phyloP scores from a whole-genome alignment of 163 green algal species.

The Chlamydomonas reinhardtii region DNA sequence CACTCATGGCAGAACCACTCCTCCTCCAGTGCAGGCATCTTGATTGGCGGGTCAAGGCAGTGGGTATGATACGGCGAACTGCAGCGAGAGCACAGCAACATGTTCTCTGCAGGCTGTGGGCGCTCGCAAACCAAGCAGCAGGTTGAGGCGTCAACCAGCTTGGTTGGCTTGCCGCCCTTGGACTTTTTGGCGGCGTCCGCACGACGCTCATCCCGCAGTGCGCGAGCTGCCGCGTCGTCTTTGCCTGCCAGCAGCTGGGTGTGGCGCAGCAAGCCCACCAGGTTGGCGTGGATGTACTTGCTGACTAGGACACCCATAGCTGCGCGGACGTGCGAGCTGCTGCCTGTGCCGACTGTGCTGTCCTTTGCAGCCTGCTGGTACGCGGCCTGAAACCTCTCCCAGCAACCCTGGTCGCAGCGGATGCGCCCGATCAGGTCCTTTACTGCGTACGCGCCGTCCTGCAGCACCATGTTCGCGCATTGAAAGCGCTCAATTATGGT shows the following conservation, averaged over 20 bases:
- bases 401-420: neutral
- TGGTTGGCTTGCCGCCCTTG: neutral
- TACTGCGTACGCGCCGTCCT: neutral
- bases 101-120: neutral
- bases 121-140: neutral
- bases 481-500: neutral
- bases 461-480: neutral
- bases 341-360: neutral
- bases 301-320: neutral
- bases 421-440: neutral
- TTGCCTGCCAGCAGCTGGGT: neutral
- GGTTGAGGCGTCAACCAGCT: neutral
- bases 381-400: neutral
- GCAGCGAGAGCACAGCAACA: slow-evolving; percentile 79
- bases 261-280: neutral
- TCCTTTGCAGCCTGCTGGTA: neutral
- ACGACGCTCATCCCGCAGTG: neutral
- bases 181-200: neutral
- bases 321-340: neutral
- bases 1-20: slow-evolving; percentile 69
- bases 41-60: slow-evolving; percentile 76
- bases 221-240: neutral
- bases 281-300: neutral
- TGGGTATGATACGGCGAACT: slow-evolving; percentile 75
- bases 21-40: slow-evolving; percentile 63